Base-by-base conservation (phyloP, 2,329 filamentous ascomycete species). In the Penicillium glabrum region DNA sequence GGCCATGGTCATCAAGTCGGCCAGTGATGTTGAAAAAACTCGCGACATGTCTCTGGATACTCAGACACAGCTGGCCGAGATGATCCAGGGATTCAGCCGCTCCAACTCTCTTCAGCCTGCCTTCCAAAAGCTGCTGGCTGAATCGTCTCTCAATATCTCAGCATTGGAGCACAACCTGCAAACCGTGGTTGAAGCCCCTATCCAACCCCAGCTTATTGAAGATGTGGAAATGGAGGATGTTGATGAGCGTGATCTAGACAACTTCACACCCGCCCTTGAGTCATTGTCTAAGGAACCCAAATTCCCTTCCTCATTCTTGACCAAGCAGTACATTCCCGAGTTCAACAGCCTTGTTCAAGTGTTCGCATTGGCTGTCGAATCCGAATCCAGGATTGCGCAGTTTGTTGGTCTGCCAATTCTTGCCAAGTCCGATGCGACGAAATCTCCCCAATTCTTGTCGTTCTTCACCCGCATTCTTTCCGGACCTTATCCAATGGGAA, bases 381-480 rank as follows among this genome's bases (percentile, higher is more conserved):
- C 68, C 16, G 58, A 71, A 21, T 60, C 70, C 16, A 69, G 63
- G 23, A 39, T 75, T n/a, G 65, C 69, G 5, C 56, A 63, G 27
- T 77, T 80, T 57, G 60, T 66, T n/a, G 63, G 67, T 7, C 59
- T 80, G n/a, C 67, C 72, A 24, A 62, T 77, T 24, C 76, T 74
- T 53, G 70, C 60, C 51, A 74, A 70, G 39, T 45, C 62, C 2
- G 59, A 67, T 16, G 86, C 85, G 1, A 75, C 83, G 33, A 82
- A 84, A 47, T 81, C 85, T 35, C 83, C 86, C 39, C 84, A 89
- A 23, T 92, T 89, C 66, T 78, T 92, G 55, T 88, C 86, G 16
- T 93, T 96, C 72, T 87, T 93, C 62, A 81, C 88, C 56, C 83
- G 87, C 53, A 83, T 91, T 16, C 92, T 90, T 85, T 89, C 84